Conservation (phyloP, 2,329 filamentous ascomycete species). For the Chrysosporium keratinophilum region DNA sequence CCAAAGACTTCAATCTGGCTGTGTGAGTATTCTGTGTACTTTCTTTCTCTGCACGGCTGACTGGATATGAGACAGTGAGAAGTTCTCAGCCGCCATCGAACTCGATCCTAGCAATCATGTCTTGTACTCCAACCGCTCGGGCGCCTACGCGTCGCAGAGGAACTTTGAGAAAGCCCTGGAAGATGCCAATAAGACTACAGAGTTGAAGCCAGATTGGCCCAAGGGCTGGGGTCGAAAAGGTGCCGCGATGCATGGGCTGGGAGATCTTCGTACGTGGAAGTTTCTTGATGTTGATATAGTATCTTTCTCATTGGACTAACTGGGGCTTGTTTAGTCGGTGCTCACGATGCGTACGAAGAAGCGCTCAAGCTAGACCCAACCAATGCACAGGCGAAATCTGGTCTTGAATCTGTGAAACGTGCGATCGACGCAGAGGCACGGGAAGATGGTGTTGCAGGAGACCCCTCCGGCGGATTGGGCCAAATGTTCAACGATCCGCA, state of each 20-base stretch:
- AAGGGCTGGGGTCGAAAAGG: conserved; percentile 95
- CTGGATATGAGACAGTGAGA: conserved; percentile 51
- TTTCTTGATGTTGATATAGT: not conserved
- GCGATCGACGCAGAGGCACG: conserved; percentile 70
- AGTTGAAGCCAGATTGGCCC: conserved; percentile 95
- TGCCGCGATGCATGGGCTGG: conserved; percentile 75
- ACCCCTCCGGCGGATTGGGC: conserved; percentile 67
- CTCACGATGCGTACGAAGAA: conserved; percentile 82
- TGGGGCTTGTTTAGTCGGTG: conserved; percentile 46
- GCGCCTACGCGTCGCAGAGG: conserved; percentile 73
- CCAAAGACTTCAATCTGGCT: conserved; percentile 92
- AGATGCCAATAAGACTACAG: conserved; percentile 85
- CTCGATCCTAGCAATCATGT: conserved; percentile 87
- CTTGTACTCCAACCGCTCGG: conserved; percentile 94
- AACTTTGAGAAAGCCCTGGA: conserved; percentile 74
- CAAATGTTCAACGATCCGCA: conserved; percentile 91
- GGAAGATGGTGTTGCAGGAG: conserved; percentile 50
- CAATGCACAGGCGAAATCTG: conserved; percentile 87
- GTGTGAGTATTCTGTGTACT: conserved; percentile 55
- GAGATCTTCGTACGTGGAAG: conserved; percentile 56
- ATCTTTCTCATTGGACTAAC: not conserved
- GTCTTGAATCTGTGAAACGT: conserved; percentile 71
- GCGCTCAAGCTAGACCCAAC: conserved; percentile 85
- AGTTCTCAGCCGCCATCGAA: conserved; percentile 88
- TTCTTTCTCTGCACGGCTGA: not conserved